phyloP scores from a whole-genome alignment of 1,139 yeast species.

The Candida tropicalis region DNA sequence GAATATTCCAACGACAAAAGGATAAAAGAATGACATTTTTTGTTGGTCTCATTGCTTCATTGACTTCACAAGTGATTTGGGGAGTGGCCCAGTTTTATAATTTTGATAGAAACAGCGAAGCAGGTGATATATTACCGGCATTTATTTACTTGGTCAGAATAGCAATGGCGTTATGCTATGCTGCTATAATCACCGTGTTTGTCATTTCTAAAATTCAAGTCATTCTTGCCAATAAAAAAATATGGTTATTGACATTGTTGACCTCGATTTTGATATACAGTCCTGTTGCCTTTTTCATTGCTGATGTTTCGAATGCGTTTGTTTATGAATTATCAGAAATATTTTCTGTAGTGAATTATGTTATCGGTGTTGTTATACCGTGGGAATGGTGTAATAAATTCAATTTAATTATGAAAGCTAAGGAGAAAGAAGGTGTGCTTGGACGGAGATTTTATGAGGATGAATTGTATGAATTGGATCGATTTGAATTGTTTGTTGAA shows the following conservation, averaged over 20 bases:
- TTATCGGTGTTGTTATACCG: conserved; percentile 73
- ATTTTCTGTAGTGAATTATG: conserved; percentile 70
- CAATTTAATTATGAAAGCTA: conserved; percentile 58
- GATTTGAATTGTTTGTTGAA: conserved; percentile 45
- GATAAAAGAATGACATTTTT: conserved; percentile 70
- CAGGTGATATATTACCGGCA: conserved; percentile 70
- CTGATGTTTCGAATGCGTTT: conserved; percentile 76
- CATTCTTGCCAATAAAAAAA: conserved; percentile 52
- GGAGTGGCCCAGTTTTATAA: conserved; percentile 59
- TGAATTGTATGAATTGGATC: conserved; percentile 50
- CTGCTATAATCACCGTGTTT: conserved; percentile 65
- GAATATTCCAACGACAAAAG: conserved; percentile 67
- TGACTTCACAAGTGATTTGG: conserved; percentile 70
- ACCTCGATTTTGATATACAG: conserved; percentile 62
- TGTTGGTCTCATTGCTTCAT: conserved; percentile 59
- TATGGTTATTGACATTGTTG: conserved; percentile 57
- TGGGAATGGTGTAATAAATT: conserved; percentile 90
- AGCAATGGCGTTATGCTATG: conserved; percentile 71
- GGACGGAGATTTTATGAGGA: conserved; percentile 82
- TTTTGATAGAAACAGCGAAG: conserved; percentile 38
- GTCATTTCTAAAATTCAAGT: conserved; percentile 56
- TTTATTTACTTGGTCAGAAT: conserved; percentile 78
- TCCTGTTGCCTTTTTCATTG: conserved; percentile 74
- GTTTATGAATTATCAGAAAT: conserved; percentile 72
- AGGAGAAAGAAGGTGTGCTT: conserved; percentile 75